Conservation (phyloP, 495 filamentous ascomycete species). For the Aspergillus steynii region DNA sequence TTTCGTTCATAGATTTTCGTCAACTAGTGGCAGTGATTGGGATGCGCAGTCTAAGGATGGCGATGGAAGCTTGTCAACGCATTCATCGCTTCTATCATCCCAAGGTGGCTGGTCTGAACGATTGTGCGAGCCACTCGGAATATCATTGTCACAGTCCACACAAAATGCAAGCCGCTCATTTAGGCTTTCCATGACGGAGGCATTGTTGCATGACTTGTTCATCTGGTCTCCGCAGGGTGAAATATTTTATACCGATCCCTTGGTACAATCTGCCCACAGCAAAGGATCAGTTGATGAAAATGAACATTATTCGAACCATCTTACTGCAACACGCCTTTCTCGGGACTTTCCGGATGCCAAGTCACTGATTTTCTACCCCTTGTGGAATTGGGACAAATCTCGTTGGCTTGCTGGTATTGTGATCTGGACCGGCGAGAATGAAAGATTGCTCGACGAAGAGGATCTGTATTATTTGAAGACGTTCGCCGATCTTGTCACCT, state of each 20-base stretch:
- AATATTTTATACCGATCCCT: slow-evolving; percentile 22
- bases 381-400: slow-evolving; percentile 62
- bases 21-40: slow-evolving; percentile 13
- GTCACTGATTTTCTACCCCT: slow-evolving; percentile 56
- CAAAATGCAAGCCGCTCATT: not conserved
- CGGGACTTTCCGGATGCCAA: slow-evolving; percentile 49
- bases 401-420: slow-evolving; percentile 64
- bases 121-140: slow-evolving; percentile 16
- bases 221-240: slow-evolving; percentile 31
- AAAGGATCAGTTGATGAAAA: not conserved
- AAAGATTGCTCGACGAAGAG: slow-evolving; percentile 40
- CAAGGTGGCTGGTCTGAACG: slow-evolving; percentile 15
- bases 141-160: slow-evolving; percentile 1
- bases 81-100: slow-evolving; percentile 7
- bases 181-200: slow-evolving; percentile 16
- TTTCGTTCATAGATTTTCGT: slow-evolving; percentile 10
- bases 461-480: slow-evolving; percentile 57
- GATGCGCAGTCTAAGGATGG: slow-evolving; percentile 7
- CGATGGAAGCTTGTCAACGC: slow-evolving; percentile 5
- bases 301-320: slow-evolving; percentile 4
- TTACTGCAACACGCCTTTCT: slow-evolving; percentile 11
- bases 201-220: slow-evolving; percentile 28
- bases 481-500: slow-evolving; percentile 62
- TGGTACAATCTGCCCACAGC: not conserved
- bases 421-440: slow-evolving; percentile 53